Evolutionary conservation across 179 eudicot species (phyloP).

Genomic region (Spergularia azorica): DNA sequence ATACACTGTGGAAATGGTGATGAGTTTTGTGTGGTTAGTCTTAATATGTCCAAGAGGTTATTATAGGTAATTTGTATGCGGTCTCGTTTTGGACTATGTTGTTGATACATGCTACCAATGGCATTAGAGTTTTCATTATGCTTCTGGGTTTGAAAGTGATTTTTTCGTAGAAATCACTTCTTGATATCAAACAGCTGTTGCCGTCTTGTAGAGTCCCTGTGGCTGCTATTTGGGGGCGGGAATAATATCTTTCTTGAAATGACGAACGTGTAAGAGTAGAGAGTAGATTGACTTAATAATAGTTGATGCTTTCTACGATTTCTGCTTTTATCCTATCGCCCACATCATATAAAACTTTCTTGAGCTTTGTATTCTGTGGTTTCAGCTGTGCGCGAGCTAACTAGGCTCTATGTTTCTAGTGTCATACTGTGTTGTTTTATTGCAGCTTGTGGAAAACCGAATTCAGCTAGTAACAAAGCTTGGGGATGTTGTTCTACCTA

Average conservation of each 20-base stretch:
- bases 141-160: too few species aligned
- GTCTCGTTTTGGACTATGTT: too few species aligned
- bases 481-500: constrained; percentile 40
- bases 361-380: neutral
- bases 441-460: constrained; percentile 86
- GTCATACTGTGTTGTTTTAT: neutral
- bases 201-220: neutral
- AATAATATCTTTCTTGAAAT: neutral
- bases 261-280: neutral
- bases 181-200: neutral
- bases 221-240: neutral
- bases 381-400: neutral
- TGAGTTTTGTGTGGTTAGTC: neutral
- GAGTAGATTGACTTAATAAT: neutral
- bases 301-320: neutral
- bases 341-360: neutral
- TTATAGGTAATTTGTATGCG: neutral
- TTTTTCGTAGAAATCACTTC: neutral
- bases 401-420: neutral
- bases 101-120: neutral
- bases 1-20: neutral
- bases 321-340: neutral
- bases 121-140: neutral
- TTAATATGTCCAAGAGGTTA: neutral
- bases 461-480: constrained; percentile 66